Percentiles rank a stretch among this genome's conserved stretches.
Evolutionary conservation across 495 filamentous ascomycete species (phyloP).

Genomic region (Penicillium daleae): DNA sequence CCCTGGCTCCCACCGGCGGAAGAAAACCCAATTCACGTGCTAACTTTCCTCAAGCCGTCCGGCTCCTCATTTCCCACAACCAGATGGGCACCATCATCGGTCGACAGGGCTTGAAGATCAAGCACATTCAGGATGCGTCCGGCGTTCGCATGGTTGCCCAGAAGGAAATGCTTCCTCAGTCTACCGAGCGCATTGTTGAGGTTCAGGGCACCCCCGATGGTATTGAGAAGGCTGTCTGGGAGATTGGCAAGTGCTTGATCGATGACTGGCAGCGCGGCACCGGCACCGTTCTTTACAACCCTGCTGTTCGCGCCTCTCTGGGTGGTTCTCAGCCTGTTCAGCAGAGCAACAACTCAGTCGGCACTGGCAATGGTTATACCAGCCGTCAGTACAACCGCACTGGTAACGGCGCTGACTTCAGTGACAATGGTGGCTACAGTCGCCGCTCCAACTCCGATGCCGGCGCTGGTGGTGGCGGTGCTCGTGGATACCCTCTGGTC

Average conservation of each 20-base stretch:
- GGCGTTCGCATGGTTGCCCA: constrained; percentile 98
- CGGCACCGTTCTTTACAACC: constrained; percentile 96
- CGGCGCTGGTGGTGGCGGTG: constrained; percentile 38
- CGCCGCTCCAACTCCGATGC: constrained; percentile 83
- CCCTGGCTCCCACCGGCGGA: neutral
- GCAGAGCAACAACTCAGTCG: constrained; percentile 33
- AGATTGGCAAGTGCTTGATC: constrained; percentile 97
- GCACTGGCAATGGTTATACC: constrained; percentile 55
- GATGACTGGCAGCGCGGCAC: constrained; percentile 97
- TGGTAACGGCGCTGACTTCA: constrained; percentile 97
- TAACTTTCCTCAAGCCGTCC: constrained; percentile 71
- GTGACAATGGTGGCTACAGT: constrained; percentile 70
- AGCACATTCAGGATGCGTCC: constrained; percentile 97
- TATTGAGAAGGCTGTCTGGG: constrained; percentile 94
- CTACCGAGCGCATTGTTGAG: constrained; percentile 97
- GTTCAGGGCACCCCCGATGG: constrained; percentile 91
- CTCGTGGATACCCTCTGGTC: constrained; percentile 73
- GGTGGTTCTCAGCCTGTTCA: constrained; percentile 47
- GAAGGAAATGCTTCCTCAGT: constrained; percentile 99
- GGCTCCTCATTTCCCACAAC: constrained; percentile 97
- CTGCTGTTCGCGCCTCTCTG: constrained; percentile 80
- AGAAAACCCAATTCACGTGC: constrained; percentile 12
- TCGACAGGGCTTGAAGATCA: constrained; percentile 94
- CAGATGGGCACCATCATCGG: constrained; percentile 99
- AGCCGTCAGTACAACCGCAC: constrained; percentile 85